Percentiles rank a stretch among this genome's conserved stretches.
These are phyloP conservation scores for Russula sp. DNA, from an alignment of 768 basidiomycete species.

Conservation along the genomic window DNA sequence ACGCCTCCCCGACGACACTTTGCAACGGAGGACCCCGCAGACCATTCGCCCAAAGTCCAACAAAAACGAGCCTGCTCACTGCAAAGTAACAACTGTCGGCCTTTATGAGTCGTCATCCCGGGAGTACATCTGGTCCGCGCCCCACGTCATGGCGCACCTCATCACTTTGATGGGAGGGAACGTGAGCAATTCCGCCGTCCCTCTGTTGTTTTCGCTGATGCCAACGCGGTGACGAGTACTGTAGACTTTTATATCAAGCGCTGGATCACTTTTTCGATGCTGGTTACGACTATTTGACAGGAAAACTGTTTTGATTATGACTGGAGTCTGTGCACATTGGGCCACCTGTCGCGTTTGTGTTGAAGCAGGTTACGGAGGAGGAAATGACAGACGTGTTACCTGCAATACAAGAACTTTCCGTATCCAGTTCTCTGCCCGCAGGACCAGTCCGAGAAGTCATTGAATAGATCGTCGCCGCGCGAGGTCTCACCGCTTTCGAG, in stretches of 20 bases:
- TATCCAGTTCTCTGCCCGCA: no score
- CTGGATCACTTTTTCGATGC: constrained; percentile 65
- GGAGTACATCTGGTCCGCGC: constrained; percentile 72
- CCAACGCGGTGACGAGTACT: neutral
- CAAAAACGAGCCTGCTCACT: constrained; percentile 49
- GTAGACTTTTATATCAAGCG: constrained; percentile 57
- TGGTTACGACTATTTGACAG: no score
- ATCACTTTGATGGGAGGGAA: constrained; percentile 67
- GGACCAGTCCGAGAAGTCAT: no score
- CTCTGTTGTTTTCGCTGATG: neutral
- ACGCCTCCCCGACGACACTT: constrained; percentile 59
- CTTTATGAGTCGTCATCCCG: constrained; percentile 71
- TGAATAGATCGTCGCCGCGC: no score
- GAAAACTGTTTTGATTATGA: no score
- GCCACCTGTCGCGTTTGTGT: no score
- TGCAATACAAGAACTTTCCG: no score
- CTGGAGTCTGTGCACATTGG: no score
- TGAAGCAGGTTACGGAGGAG: no score
- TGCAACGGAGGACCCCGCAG: constrained; percentile 45
- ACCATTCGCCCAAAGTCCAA: constrained; percentile 57
- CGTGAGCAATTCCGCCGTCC: constrained; percentile 38
- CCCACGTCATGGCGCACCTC: constrained; percentile 64
- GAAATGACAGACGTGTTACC: no score
- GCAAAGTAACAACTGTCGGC: no score
- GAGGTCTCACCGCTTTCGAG: no score